phyloP scores from a whole-genome alignment of 148 eudicot genomes.

The Cornus kousa region DNA sequence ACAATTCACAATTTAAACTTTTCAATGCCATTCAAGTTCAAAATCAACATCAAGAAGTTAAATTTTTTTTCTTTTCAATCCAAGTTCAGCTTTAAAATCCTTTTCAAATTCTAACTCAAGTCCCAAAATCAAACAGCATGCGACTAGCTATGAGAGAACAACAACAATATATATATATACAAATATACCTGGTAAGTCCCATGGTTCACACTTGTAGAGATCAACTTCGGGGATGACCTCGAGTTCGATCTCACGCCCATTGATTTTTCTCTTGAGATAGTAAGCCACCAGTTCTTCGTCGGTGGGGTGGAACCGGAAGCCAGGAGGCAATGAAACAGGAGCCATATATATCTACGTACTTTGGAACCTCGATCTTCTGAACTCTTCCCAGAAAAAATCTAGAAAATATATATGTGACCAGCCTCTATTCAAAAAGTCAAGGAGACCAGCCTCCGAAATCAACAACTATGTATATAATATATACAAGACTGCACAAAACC shows the following conservation, averaged over 20 bases:
- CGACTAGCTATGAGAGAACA: not conserved
- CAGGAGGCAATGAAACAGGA: slow-evolving; percentile 85
- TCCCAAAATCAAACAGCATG: no score
- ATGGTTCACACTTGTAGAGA: slow-evolving; percentile 90
- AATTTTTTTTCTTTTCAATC: no score
- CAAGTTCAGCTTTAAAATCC: no score
- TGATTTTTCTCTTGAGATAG: slow-evolving; percentile 77
- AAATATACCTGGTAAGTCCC: slow-evolving; percentile 76
- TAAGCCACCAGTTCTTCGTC: slow-evolving; percentile 83
- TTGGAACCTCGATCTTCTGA: not conserved
- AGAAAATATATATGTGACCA: not conserved
- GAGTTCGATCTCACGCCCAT: slow-evolving; percentile 62
- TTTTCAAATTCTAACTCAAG: no score
- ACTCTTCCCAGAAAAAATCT: not conserved
- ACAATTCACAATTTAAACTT: no score
- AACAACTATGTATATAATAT: not conserved
- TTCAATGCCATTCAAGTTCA: no score
- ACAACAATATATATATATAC: not conserved
- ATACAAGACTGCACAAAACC: not conserved
- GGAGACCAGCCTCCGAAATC: slow-evolving; percentile 4
- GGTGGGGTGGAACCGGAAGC: slow-evolving; percentile 80
- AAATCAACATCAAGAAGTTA: no score
- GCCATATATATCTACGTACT: slow-evolving; percentile 37
- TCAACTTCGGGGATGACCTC: slow-evolving; percentile 88
- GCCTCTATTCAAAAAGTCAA: not conserved